Conservation (phyloP, 148 eudicot species). For the Cornus florida region DNA sequence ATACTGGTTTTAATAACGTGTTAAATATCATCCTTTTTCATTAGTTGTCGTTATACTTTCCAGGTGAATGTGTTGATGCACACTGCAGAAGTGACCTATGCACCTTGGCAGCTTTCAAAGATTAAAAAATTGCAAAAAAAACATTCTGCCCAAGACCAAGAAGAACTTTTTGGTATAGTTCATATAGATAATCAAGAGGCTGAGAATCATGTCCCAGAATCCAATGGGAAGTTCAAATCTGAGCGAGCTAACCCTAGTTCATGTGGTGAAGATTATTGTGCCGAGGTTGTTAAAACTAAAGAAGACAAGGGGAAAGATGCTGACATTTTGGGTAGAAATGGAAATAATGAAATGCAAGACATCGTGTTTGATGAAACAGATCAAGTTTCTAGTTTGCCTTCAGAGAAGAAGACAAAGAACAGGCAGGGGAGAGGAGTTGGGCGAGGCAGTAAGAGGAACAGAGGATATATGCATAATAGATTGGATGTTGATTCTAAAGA, state of each 20-base stretch:
- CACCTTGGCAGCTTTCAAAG: neutral
- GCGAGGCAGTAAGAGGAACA: neutral
- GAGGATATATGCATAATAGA: neutral
- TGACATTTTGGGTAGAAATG: neutral
- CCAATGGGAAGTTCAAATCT: conserved; percentile 7
- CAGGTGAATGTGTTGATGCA: conserved; percentile 76
- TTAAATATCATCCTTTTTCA: neutral
- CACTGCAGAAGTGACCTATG: conserved; percentile 42
- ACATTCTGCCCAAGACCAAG: conserved; percentile 41
- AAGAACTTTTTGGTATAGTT: conserved; percentile 32
- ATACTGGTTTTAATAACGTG: neutral
- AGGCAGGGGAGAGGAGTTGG: neutral
- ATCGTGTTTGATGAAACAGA: neutral
- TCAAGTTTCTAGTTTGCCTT: neutral
- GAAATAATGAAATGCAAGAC: neutral
- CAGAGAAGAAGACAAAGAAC: conserved; percentile 2
- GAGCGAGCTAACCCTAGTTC: neutral
- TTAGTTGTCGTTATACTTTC: conserved; percentile 1
- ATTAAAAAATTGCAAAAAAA: conserved; percentile 28
- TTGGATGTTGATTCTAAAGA: neutral
- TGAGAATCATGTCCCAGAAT: neutral
- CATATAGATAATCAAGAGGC: neutral
- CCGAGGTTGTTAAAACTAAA: neutral
- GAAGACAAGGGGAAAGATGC: neutral
- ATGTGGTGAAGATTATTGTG: neutral